Conservation (phyloP, 345 rosid species). For the Theobroma cacao region DNA sequence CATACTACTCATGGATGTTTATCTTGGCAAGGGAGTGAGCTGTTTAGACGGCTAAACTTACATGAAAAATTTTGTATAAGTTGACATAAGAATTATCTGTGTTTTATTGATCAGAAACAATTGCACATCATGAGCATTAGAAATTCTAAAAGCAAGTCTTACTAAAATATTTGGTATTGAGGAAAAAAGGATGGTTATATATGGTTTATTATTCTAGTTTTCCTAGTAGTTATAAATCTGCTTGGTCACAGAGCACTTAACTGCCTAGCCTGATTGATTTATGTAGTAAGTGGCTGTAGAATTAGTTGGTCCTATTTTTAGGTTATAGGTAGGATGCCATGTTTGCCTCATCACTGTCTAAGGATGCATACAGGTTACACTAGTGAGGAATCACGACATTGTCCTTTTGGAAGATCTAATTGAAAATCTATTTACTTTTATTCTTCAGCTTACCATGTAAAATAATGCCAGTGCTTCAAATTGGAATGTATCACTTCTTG, state of each 20-base stretch:
- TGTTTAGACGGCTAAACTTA: not conserved
- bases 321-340: not conserved
- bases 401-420: not conserved
- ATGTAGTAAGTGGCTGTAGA: not conserved
- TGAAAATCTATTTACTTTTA: not conserved
- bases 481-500: not conserved
- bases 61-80: not conserved
- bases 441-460: not conserved
- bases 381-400: not conserved
- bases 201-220: not conserved
- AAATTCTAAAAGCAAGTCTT: not conserved
- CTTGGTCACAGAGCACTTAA: not conserved
- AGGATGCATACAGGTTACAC: not conserved
- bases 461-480: not conserved
- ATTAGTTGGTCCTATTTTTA: not conserved
- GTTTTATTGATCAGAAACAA: not conserved
- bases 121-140: not conserved
- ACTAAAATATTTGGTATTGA: not conserved
- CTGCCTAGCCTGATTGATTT: not conserved
- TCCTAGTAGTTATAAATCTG: not conserved
- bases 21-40: not conserved
- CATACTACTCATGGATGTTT: not conserved
- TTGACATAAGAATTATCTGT: not conserved
- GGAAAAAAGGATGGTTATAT: not conserved
- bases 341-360: not conserved